A percentile compares a stretch with the other conserved stretches of the same genome.
These are phyloP conservation scores for Solanum chacoense DNA, from an alignment of 305 asterid species.

Conservation along the genomic window DNA sequence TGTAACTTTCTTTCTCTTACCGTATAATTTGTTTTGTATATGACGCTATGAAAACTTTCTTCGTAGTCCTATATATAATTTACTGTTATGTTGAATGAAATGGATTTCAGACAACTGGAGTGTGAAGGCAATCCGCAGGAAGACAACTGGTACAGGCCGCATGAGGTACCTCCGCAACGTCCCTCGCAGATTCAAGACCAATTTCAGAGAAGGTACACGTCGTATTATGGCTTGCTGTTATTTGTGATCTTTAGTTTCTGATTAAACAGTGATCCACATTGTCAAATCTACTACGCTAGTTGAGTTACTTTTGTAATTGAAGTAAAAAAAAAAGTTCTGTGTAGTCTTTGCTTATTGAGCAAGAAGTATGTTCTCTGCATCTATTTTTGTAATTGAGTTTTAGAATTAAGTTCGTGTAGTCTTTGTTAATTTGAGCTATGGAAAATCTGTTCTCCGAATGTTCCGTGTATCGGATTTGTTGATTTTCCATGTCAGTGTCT, in stretches of 20 bases:
- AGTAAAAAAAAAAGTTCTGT: no score
- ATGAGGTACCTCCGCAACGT: constrained; percentile 91
- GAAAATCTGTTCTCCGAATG: background rate
- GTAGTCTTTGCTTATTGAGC: background rate
- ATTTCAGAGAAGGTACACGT: constrained; percentile 70
- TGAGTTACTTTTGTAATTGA: background rate
- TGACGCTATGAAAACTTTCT: background rate
- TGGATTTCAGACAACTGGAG: constrained; percentile 73
- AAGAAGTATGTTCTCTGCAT: no score
- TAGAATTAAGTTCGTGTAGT: background rate
- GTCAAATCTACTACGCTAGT: background rate
- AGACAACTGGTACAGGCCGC: constrained; percentile 96
- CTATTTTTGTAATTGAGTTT: background rate
- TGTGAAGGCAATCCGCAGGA: constrained; percentile 83
- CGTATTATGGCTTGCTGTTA: background rate
- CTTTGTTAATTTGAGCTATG: background rate
- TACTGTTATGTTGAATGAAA: background rate
- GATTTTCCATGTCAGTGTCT: background rate
- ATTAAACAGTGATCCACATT: background rate
- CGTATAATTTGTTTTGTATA: background rate
- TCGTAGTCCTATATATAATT: background rate
- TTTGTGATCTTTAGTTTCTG: background rate
- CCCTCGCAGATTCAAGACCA: constrained; percentile 90
- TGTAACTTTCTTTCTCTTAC: constrained; percentile 22
- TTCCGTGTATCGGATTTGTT: background rate